phyloP scores from a whole-genome alignment of 129 eudicot genomes.

The Helianthus tuberosus region DNA sequence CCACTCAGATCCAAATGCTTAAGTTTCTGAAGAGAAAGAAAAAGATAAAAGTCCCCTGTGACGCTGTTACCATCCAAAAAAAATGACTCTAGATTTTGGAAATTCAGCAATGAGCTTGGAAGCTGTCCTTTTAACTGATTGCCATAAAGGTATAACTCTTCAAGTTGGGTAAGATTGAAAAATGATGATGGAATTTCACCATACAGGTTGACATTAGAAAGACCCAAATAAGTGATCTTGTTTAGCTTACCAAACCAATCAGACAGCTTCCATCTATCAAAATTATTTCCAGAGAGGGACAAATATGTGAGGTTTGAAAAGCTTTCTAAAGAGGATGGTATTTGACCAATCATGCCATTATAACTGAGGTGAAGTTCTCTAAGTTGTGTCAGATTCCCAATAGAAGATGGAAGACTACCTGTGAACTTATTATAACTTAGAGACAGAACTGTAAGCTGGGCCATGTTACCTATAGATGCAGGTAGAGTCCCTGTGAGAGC shows the following conservation, averaged over 20 bases:
- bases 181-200: conserved; percentile 1
- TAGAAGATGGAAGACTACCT: too few relatives aligned
- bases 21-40: conserved; percentile 22
- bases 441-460: too few relatives aligned
- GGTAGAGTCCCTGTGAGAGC: conserved; percentile 33
- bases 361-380: neutral
- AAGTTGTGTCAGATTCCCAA: too few relatives aligned
- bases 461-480: conserved; percentile 21
- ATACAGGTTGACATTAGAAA: neutral
- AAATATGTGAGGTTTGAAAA: conserved; percentile 14
- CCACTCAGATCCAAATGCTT: neutral
- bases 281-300: neutral
- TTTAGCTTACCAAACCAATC: conserved; percentile 9
- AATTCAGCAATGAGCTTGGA: conserved; percentile 30
- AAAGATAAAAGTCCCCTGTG: conserved; percentile 24
- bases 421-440: too few relatives aligned
- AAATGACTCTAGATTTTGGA: conserved; percentile 17
- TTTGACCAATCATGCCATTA: conserved; percentile 2
- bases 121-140: conserved; percentile 31
- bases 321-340: conserved; percentile 20
- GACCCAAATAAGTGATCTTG: neutral
- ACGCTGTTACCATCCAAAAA: neutral
- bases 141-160: neutral
- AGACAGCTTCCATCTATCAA: neutral
- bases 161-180: neutral